A percentile compares a stretch with the other conserved stretches of the same genome.
Evolutionary conservation across 2,329 filamentous ascomycete species (phyloP).

Genomic region (Thielaviopsis punctulata): DNA sequence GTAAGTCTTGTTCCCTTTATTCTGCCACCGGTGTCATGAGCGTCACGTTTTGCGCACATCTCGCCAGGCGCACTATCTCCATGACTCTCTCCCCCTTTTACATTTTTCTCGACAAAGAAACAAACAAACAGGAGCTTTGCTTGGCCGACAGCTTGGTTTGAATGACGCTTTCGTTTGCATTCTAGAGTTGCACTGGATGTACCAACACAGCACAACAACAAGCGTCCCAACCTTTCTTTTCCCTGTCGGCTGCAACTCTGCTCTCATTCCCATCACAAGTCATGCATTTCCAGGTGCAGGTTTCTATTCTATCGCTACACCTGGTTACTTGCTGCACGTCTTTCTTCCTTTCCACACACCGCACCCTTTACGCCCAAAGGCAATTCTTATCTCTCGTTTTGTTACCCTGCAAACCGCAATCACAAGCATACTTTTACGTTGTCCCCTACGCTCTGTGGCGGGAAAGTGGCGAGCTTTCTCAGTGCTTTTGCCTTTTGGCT

Average conservation of each 20-base stretch:
- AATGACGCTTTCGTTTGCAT: not conserved
- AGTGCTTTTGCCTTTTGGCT: too few relatives aligned
- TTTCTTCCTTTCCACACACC: not conserved
- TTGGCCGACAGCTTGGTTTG: not conserved
- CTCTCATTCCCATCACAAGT: not conserved
- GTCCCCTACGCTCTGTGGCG: too few relatives aligned
- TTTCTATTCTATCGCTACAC: not conserved
- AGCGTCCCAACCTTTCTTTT: not conserved
- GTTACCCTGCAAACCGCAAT: too few relatives aligned
- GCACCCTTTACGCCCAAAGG: too few relatives aligned
- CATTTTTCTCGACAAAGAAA: too few relatives aligned
- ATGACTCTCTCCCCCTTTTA: too few relatives aligned
- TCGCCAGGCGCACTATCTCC: too few relatives aligned
- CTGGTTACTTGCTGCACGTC: not conserved
- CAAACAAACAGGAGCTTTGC: not conserved
- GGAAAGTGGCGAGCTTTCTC: too few relatives aligned
- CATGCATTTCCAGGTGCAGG: not conserved
- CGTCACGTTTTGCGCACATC: too few relatives aligned
- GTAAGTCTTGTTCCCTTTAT: conserved; percentile 25
- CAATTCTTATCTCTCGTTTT: not conserved
- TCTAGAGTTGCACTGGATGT: not conserved
- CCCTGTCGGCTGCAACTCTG: not conserved
- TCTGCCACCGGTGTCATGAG: too few relatives aligned
- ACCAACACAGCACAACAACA: not conserved
- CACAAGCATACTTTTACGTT: too few relatives aligned